Base-by-base conservation (phyloP, 2,329 filamentous ascomycete species). In the Hypoxylon sp. region DNA sequence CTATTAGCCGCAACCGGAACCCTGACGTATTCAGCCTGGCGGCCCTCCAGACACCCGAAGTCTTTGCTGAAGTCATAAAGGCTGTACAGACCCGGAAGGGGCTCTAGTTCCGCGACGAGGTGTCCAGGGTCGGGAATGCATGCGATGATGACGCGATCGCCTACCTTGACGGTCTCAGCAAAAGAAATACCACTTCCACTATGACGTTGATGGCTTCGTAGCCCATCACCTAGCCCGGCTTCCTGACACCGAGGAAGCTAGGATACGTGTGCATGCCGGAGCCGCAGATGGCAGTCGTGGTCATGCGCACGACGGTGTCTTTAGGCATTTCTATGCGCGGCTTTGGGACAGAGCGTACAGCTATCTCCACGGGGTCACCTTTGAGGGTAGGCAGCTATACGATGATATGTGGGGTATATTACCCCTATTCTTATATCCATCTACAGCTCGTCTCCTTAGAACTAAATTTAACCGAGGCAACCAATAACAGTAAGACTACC, bases 121-220 rank as follows among this genome's bases (percentile, higher is more conserved):
- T 52, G 49, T n/a, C 62, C 67, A 4, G 63, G 47, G 11, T 69
- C 68, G 1, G 73, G 67, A 6, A 74, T 30, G 19, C 70, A 71
- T 43, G 30, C 67, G 62, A 79, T 76, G n/a, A 79, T 76, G 80
- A 79, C 79, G 22, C 76, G 69, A 48, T 83, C 79, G 3, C 79
- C 80, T 2, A 70, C 52, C 34, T 74, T 70, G 51, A 81, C 67
- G 17, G 69, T 70, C 5, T 67, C 71, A 4, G 4, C 81, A n/a
- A n/a, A n/a, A n/a, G n/a, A n/a, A n/a, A n/a, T n/a, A n/a, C 81
- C 26, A 79, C 60, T 15, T 72, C 67, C 24, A 71, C 66, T 4
- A 81, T 71, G 39, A 75, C 54, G n/a, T 80, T 79, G n/a, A 80
- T 73, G 43, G 78, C 78, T 69, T 82, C 80, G 64, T 82, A 79